Evolutionary conservation across 1,284 basidiomycete species (phyloP), one percentile per base, ranked within the genome.

Genomic region (Puccinia triticina): DNA sequence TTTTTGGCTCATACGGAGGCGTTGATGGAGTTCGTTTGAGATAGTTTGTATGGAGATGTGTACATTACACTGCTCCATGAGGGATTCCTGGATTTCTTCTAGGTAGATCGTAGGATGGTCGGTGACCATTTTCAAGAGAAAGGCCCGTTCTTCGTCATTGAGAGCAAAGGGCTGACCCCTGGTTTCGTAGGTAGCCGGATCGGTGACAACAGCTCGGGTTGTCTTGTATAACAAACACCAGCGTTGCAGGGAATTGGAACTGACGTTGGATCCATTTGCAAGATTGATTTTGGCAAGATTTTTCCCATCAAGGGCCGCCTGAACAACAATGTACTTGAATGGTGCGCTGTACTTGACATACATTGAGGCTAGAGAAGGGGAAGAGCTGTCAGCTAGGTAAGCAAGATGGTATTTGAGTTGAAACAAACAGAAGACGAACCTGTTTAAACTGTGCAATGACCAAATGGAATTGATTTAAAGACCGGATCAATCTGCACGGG

Each of bases 21-120:
- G 29, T 26, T 71, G 32, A 26, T 46, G 40, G 4, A 71, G 34
- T 26, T 71, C 67, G 32, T 71, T 43, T 71, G 67, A 71, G 23
- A 71, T 71, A 4, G 67, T 71, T 23, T 43, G 37, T 14, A 46
- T 2, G 7, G 67, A 71, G 16, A 71, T 50, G 4, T 26, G 29
- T 8, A n/a, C 12, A 26, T 43, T 43, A 10, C 3, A 3, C 16
- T 71, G 34, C 46, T 71, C 46, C 11, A 71, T 8, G 8, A 71
- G 67, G 10, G 5, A 4, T 2, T 5, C 3, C n/a, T 71, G 34
- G 11, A 71, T 71, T 43, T 71, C 67, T 11, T 14, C 67, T 40
- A 71, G 67, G 40, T 69, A 69, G 21, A 43, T 14, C 7, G 66
- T 32, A 7, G 66, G 66, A 10, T 69, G 7, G 8, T 69, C 67